Evolutionary conservation across 2,329 filamentous ascomycete genomes (phyloP).

Genomic region (Epichloe glyceriae): DNA sequence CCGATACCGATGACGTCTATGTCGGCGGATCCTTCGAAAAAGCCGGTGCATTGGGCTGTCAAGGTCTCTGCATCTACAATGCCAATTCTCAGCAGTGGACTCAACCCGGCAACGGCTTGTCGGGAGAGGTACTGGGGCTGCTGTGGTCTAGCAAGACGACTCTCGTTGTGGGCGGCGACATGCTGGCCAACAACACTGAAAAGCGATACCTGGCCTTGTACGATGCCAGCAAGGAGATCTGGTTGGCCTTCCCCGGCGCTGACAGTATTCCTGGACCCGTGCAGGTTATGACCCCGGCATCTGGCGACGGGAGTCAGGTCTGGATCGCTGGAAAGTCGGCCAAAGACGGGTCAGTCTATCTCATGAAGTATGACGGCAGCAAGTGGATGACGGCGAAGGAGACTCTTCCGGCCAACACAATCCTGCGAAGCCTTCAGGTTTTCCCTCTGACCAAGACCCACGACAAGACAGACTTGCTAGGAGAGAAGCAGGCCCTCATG

Average conservation of each 20-base stretch:
- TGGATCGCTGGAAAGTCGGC: constrained; percentile 66
- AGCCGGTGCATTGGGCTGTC: constrained; percentile 72
- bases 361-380: constrained; percentile 70
- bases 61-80: constrained; percentile 69
- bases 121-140: constrained; percentile 58
- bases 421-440: constrained; percentile 70
- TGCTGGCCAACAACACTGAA: constrained; percentile 52
- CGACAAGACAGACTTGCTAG: constrained; percentile 47
- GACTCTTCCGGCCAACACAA: constrained; percentile 49
- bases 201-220: constrained; percentile 58
- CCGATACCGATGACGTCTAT: constrained; percentile 61
- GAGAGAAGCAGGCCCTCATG: constrained; percentile 58
- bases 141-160: constrained; percentile 62
- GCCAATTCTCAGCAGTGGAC: constrained; percentile 63
- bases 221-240: constrained; percentile 52
- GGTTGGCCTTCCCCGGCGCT: constrained; percentile 50
- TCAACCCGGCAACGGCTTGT: constrained; percentile 58
- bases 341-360: constrained; percentile 54
- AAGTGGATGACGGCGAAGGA: constrained; percentile 55
- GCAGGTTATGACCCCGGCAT: constrained; percentile 62
- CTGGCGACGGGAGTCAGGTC: constrained; percentile 54
- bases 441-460: constrained; percentile 61
- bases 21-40: constrained; percentile 76
- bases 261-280: constrained; percentile 66
- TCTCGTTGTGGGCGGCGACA: constrained; percentile 65